Evolutionary conservation across 495 filamentous ascomycete species (phyloP).

Genomic region (Cercophora scortea): DNA sequence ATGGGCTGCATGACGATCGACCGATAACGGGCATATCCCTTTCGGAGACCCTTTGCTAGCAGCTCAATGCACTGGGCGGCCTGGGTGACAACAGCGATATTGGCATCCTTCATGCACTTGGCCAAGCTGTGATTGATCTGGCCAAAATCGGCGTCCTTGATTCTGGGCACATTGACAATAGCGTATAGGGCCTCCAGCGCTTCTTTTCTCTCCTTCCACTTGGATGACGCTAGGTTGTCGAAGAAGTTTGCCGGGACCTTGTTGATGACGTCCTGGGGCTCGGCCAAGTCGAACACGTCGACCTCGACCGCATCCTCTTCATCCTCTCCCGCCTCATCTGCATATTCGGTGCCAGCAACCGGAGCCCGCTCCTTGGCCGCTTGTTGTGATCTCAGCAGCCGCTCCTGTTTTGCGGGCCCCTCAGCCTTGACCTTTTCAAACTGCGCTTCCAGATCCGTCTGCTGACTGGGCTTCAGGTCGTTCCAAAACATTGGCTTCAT

Average conservation of each 20-base stretch:
- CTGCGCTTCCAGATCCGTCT: conserved; percentile 85
- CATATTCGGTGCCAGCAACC: conserved; percentile 41
- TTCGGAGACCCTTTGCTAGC: conserved; percentile 81
- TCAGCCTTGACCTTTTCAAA: conserved; percentile 92
- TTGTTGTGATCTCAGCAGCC: conserved; percentile 84
- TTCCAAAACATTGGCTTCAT: conserved; percentile 98
- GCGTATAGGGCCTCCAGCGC: conserved; percentile 75
- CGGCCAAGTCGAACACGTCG: conserved; percentile 80
- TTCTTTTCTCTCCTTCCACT: conserved; percentile 99
- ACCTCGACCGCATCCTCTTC: conserved; percentile 64
- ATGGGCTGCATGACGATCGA: conserved; percentile 73
- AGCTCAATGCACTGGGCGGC: conserved; percentile 91
- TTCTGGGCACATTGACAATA: conserved; percentile 75
- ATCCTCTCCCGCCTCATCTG: conserved; percentile 52
- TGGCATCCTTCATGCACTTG: conserved; percentile 98
- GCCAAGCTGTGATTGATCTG: conserved; percentile 76
- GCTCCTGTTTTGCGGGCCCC: conserved; percentile 78
- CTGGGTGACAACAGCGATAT: conserved; percentile 87
- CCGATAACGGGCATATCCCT: conserved; percentile 72
- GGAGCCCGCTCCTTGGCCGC: conserved; percentile 65
- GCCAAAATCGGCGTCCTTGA: conserved; percentile 83
- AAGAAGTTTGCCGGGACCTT: conserved; percentile 76
- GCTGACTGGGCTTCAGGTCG: conserved; percentile 92
- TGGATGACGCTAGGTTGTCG: conserved; percentile 77
- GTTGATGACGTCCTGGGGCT: conserved; percentile 79